Evolutionary conservation across 306 rosid species (phyloP), one percentile per base, ranked within the genome.

Genomic region (Inga leiocalycina): DNA sequence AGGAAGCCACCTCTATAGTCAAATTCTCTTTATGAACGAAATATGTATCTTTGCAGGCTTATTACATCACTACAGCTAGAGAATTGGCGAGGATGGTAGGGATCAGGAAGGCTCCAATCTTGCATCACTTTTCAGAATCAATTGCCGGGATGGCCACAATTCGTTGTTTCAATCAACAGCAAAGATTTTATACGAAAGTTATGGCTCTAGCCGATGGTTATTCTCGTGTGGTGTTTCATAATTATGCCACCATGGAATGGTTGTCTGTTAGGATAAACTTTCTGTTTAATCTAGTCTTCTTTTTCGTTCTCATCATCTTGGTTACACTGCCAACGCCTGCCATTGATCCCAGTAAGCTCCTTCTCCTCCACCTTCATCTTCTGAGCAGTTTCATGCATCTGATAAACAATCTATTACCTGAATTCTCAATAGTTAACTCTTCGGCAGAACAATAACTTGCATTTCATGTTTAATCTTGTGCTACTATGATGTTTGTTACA

Each of bases 41-140:
- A 45, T 64, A 49, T 66, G 74, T 67, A 39, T 24, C 74, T 82
- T 71, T 82, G 87, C 79, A 94, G 95, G 91, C 91, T 30, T 94
- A 92, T 83, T 94, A 92, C 86, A 92, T 92, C 62, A 84, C 90
- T 37, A 91, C 97, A 30, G 98, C 98, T 7, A 86, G 97, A 82
- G 97, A 94, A 83, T 84, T 94, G 41, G 97, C 96, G 41, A 86
- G 97, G 86, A 91, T 91, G 98, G 92, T 94, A 19, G 98, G 93
- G 57, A 92, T 88, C 67, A 89, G 91, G 16, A 94, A 92, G 90
- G 89, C 93, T 8, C 97, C 98, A 74, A 86, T 94, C 78, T 84
- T 91, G 74, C 98, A 94, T 88, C 97, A 94, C 83, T 94, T 92
- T 83, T 90, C 97, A 5, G 98, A 94, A 83, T 87, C 98, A 16